Conservation (phyloP, 768 basidiomycete genomes). For the Flagelloscypha sp. region DNA sequence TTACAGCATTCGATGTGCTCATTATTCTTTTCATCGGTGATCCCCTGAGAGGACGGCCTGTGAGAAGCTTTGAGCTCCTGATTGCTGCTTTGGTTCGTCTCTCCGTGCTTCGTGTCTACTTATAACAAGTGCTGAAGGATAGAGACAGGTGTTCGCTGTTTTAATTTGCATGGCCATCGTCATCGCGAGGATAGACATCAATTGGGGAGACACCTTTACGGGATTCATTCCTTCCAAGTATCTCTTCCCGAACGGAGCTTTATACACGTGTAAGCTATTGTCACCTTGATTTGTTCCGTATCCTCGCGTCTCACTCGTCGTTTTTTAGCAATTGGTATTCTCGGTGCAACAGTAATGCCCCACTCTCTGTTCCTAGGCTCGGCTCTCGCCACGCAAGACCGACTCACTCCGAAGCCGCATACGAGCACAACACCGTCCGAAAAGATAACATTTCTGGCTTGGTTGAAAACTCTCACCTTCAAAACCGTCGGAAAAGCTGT, state of each 20-base stretch:
- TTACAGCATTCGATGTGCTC: constrained; percentile 63
- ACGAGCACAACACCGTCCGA: constrained; percentile 4
- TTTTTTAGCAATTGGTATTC: constrained; percentile 53
- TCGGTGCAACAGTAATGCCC: constrained; percentile 89
- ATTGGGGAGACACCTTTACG: constrained; percentile 66
- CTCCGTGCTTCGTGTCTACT: not conserved
- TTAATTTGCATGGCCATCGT: constrained; percentile 74
- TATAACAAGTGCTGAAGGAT: constrained; percentile 7
- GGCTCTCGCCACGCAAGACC: constrained; percentile 74
- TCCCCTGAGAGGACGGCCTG: constrained; percentile 58
- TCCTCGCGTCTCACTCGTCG: constrained; percentile 18
- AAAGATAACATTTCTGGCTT: not conserved
- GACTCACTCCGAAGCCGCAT: constrained; percentile 30
- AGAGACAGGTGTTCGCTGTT: constrained; percentile 55
- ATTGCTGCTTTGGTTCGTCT: constrained; percentile 52
- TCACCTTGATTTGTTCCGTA: constrained; percentile 15
- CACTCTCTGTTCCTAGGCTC: constrained; percentile 89
- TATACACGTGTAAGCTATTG: constrained; percentile 54
- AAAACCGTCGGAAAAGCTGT: not conserved
- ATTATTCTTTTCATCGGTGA: constrained; percentile 65
- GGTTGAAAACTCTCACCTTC: not conserved
- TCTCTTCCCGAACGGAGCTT: constrained; percentile 43
- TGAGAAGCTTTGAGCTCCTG: constrained; percentile 57
- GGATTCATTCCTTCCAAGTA: constrained; percentile 71
- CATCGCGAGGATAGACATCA: constrained; percentile 58